phyloP scores from a whole-genome alignment of 2,329 filamentous ascomycete species.

The Colletotrichum liriopes region DNA sequence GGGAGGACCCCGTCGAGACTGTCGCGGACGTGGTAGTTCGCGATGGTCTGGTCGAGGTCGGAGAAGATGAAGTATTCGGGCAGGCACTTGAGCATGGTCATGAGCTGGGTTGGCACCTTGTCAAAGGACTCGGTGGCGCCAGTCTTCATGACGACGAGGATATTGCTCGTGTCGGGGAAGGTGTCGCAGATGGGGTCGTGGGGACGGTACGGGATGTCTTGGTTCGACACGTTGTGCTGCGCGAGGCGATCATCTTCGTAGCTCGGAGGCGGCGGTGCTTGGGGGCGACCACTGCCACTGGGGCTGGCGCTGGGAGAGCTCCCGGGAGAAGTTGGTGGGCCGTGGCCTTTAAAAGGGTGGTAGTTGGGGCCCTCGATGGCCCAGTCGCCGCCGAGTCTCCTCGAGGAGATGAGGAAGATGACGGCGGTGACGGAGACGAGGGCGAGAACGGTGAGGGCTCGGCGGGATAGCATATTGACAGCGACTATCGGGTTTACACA shows the following conservation, averaged over 20 bases:
- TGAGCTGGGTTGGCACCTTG: constrained; percentile 68
- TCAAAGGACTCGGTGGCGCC: constrained; percentile 69
- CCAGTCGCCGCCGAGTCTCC: constrained; percentile 50
- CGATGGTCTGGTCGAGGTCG: constrained; percentile 67
- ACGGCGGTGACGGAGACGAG: constrained; percentile 49
- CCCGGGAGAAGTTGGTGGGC: constrained; percentile 17
- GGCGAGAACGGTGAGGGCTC: constrained; percentile 47
- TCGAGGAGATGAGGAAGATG: constrained; percentile 53
- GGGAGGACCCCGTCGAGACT: constrained; percentile 62
- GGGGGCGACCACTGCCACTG: not conserved
- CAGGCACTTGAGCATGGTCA: constrained; percentile 67
- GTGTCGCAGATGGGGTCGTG: constrained; percentile 53
- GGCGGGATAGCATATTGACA: constrained; percentile 49
- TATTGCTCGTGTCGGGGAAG: constrained; percentile 62
- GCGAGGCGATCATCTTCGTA: constrained; percentile 23
- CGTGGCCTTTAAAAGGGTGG: constrained; percentile 38
- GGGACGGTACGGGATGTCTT: constrained; percentile 42
- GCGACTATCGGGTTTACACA: constrained; percentile 30
- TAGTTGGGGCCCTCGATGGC: constrained; percentile 51
- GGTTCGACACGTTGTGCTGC: constrained; percentile 30
- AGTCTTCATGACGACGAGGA: constrained; percentile 71
- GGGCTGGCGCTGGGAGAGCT: constrained; percentile 42
- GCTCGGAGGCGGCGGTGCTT: constrained; percentile 8
- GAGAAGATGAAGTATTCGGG: constrained; percentile 71
- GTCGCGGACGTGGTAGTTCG: constrained; percentile 61